phyloP scores from a whole-genome alignment of 2,329 filamentous ascomycete species.

The Phyllosticta capitalensis region DNA sequence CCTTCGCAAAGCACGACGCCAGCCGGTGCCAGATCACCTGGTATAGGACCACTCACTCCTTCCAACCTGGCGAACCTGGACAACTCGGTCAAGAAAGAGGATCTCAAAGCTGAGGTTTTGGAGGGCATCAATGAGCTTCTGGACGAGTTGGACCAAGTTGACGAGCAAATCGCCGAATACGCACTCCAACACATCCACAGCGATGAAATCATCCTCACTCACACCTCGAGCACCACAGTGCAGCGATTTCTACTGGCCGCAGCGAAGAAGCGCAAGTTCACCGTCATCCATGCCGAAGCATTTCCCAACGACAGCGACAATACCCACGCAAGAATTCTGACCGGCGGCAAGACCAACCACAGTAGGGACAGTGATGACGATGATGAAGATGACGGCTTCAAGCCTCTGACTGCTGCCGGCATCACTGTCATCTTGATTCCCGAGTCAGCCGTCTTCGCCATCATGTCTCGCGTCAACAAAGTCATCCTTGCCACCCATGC shows the following conservation, averaged over 20 bases:
- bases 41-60: conserved; percentile 28
- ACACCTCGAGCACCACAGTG: conserved; percentile 76
- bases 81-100: conserved; percentile 31
- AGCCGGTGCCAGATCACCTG: conserved; percentile 38
- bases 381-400: conserved; percentile 52
- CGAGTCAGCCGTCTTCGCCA: conserved; percentile 77
- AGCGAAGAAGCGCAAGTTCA: conserved; percentile 83
- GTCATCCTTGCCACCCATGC: conserved; percentile 83
- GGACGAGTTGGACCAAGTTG: conserved; percentile 86
- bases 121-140: conserved; percentile 93
- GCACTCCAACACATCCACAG: conserved; percentile 89
- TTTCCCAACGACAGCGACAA: conserved; percentile 59
- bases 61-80: conserved; percentile 29
- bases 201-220: conserved; percentile 83
- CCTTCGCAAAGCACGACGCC: conserved; percentile 39
- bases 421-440: conserved; percentile 76
- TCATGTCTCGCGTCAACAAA: conserved; percentile 94
- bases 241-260: conserved; percentile 84
- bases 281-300: conserved; percentile 71
- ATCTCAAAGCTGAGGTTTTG: conserved; percentile 82
- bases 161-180: conserved; percentile 83
- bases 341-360: conserved; percentile 39
- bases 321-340: conserved; percentile 52
- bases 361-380: conserved; percentile 31
- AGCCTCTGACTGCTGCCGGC: conserved; percentile 67